Conservation (phyloP, 345 rosid species). For the Excoecaria agallocha region DNA sequence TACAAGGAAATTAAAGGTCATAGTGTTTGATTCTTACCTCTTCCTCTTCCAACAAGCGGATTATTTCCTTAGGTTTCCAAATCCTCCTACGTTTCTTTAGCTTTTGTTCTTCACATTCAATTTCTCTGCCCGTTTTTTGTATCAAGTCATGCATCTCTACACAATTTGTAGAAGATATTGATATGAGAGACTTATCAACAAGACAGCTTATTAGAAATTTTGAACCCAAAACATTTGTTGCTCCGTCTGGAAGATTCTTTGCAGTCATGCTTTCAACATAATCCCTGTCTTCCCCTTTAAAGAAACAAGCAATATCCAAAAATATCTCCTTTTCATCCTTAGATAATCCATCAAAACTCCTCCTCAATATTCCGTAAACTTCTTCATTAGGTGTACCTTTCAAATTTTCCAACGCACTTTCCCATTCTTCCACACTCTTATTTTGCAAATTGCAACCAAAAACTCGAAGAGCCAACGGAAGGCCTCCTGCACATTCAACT, state of each 20-base stretch:
- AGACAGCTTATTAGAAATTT: neutral
- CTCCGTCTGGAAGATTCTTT: too few relatives aligned
- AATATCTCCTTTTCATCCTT: neutral
- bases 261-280: neutral
- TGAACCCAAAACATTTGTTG: neutral
- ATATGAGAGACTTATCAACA: neutral
- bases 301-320: neutral
- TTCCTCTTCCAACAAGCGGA: neutral
- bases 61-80: neutral
- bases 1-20: too few relatives aligned
- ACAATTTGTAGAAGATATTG: neutral
- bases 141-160: slow-evolving; percentile 6
- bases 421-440: neutral
- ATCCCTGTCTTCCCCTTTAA: neutral
- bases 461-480: slow-evolving; percentile 10
- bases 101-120: neutral
- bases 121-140: neutral
- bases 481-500: neutral
- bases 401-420: neutral
- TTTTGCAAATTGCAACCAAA: slow-evolving; percentile 2
- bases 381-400: neutral
- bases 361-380: neutral
- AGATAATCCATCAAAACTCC: slow-evolving; percentile 5
- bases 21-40: neutral
- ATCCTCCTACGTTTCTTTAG: neutral